Evolutionary conservation across 768 basidiomycete genomes (phyloP).

Genomic region (Phlegmacium glaucopus): DNA sequence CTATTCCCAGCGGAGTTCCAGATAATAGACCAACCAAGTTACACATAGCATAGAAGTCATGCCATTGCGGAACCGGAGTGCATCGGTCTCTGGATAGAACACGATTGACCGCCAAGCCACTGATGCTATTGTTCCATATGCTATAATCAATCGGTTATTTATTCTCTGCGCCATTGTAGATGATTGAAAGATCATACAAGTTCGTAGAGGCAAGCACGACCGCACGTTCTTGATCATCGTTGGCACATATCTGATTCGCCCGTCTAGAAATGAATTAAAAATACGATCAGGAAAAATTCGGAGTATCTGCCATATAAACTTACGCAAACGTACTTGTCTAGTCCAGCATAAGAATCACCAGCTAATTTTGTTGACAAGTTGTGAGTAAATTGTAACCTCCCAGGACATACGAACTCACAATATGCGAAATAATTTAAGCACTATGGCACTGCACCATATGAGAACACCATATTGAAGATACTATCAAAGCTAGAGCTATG

Average conservation of each 20-base stretch:
- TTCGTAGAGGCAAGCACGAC: slow-evolving; percentile 79
- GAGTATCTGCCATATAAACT: slow-evolving; percentile 17
- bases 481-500: slow-evolving; percentile 55
- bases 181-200: slow-evolving; percentile 27
- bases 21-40: slow-evolving; percentile 58
- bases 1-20: no score
- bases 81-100: slow-evolving; percentile 69
- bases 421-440: slow-evolving; percentile 76
- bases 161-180: background rate
- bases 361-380: no score
- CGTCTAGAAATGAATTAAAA: no score
- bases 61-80: slow-evolving; percentile 64
- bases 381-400: no score
- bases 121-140: slow-evolving; percentile 68
- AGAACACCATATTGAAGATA: slow-evolving; percentile 55
- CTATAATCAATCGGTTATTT: slow-evolving; percentile 25
- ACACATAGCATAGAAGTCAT: slow-evolving; percentile 57
- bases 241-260: no score
- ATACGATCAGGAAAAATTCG: background rate
- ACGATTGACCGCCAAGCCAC: slow-evolving; percentile 69
- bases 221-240: no score
- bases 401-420: slow-evolving; percentile 45
- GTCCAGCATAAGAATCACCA: no score
- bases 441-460: slow-evolving; percentile 55
- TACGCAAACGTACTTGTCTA: slow-evolving; percentile 75